Percentiles rank a stretch among this genome's conserved stretches.
These are phyloP conservation scores for Tylopilus rubrobrunneus DNA, from an alignment of 768 basidiomycete species.

Conservation along the genomic window DNA sequence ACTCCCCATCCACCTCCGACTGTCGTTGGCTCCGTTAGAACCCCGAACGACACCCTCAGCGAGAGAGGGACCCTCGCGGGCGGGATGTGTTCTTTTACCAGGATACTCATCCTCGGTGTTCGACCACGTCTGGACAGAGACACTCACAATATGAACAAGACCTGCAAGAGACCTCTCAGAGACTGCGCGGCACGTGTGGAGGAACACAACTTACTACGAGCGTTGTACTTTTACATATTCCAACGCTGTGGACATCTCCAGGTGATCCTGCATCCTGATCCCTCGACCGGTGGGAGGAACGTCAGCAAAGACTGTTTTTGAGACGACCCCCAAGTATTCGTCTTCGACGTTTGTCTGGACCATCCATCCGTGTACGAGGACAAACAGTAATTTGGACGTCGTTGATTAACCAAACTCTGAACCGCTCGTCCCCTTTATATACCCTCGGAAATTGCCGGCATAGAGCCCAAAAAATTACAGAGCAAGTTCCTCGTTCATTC, in stretches of 20 bases:
- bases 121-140: constrained; percentile 12
- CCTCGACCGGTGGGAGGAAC: constrained; percentile 88
- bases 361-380: constrained; percentile 62
- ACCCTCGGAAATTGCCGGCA: constrained; percentile 25
- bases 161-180: constrained; percentile 1
- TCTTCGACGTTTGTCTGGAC: constrained; percentile 94
- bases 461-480: not conserved
- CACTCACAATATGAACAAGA: constrained; percentile 23
- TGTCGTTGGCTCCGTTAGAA: constrained; percentile 29
- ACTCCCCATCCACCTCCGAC: constrained; percentile 72
- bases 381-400: constrained; percentile 84
- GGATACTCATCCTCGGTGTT: constrained; percentile 72
- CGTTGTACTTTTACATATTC: constrained; percentile 3
- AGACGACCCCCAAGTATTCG: constrained; percentile 38
- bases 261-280: constrained; percentile 90
- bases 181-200: not conserved
- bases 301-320: constrained; percentile 93
- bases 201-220: constrained; percentile 9
- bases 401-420: constrained; percentile 31
- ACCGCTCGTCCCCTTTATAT: constrained; percentile 26
- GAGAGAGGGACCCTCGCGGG: constrained; percentile 35
- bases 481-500: not conserved
- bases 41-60: constrained; percentile 28
- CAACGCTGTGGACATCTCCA: constrained; percentile 64
- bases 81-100: constrained; percentile 87